Conservation (phyloP, 2,329 filamentous ascomycete species). For the Anthostomella pinea region DNA sequence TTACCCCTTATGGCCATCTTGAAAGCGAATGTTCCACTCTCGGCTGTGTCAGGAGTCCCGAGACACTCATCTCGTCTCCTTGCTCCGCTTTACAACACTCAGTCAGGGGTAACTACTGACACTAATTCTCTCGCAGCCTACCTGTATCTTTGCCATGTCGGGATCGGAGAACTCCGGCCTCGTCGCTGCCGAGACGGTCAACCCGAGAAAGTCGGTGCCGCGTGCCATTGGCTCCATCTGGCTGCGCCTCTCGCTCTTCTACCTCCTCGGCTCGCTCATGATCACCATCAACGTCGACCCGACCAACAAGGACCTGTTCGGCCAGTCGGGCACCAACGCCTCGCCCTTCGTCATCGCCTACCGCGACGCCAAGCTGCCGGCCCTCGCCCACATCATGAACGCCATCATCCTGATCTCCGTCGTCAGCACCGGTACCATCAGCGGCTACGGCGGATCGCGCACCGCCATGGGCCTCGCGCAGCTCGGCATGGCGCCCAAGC, state of each 20-base stretch:
- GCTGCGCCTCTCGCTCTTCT: conserved; percentile 65
- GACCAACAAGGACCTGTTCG: conserved; percentile 31
- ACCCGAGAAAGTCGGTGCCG: conserved; percentile 60
- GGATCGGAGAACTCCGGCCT: too few species aligned
- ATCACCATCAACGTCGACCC: conserved; percentile 33
- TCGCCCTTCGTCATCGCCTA: conserved; percentile 66
- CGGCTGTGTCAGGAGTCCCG: too few species aligned
- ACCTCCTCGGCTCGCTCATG: conserved; percentile 60
- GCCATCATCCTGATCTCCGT: conserved; percentile 54
- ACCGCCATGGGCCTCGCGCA: conserved; percentile 41
- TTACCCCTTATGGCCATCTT: too few species aligned
- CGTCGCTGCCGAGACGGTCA: conserved; percentile 57
- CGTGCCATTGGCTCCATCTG: conserved; percentile 67
- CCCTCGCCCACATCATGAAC: conserved; percentile 65
- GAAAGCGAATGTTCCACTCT: too few species aligned
- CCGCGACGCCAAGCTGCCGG: conserved; percentile 56
- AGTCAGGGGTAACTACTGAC: too few species aligned
- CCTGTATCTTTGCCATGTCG: too few species aligned
- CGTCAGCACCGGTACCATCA: conserved; percentile 34
- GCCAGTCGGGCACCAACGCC: conserved; percentile 29
- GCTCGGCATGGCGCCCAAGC: conserved; percentile 57
- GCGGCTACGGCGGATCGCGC: conserved; percentile 33
- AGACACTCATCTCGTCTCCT: too few species aligned
- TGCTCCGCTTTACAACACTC: too few species aligned
- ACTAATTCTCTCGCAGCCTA: too few species aligned